Base-by-base conservation (phyloP, 2,329 filamentous ascomycete species). In the Sporothrix mexicana region DNA sequence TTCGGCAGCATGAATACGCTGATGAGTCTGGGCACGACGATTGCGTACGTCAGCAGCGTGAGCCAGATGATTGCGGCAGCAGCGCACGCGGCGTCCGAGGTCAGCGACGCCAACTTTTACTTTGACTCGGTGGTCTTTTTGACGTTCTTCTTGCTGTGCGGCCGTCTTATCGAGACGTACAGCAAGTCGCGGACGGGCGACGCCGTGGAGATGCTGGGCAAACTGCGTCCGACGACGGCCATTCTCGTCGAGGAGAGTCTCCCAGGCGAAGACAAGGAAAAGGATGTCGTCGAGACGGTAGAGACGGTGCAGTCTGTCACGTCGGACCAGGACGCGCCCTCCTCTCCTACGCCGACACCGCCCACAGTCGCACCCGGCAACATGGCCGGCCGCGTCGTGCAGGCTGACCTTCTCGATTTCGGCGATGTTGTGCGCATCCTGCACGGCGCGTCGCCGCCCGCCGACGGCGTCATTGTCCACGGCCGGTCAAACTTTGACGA, bases 1-100 rank as follows among this genome's bases (percentile, higher is more conserved):
- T 98, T 98, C 78, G 95, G 95, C 9, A 97, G 94, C 83, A 98
- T 98, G 95, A 97, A 97, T 79, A 92, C 97, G 84, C 87, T 98
- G 74, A 95, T 98, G 82, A 96, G 92, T 8, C 86, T 97, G 1
- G 95, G 94, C 6, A 97, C 95, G 0, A 92, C 90, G 1, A 93
- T 98, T 74, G 95, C 95, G 1, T 97, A 97, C 80, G 84, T 97
- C 74, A 91, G 93, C 0, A 97, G 94, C 0, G 83, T 97, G 30
- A 91, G 90, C 17, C 90, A 97, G 75, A 86, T 98, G 79, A 91
- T 93, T 69, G 88, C 90, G 7, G 83, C 86, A 1, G 88, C 90
- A 3, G 84, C 84, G 2, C 78, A 81, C 20, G 78, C 83, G 12
- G 78, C 79, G 3, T 75, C 78, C 2, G 77, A 79, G 69, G 80